These are phyloP conservation scores for Papiliotrema laurentii DNA, from an alignment of 1,284 basidiomycete species.

Conservation along the genomic window DNA sequence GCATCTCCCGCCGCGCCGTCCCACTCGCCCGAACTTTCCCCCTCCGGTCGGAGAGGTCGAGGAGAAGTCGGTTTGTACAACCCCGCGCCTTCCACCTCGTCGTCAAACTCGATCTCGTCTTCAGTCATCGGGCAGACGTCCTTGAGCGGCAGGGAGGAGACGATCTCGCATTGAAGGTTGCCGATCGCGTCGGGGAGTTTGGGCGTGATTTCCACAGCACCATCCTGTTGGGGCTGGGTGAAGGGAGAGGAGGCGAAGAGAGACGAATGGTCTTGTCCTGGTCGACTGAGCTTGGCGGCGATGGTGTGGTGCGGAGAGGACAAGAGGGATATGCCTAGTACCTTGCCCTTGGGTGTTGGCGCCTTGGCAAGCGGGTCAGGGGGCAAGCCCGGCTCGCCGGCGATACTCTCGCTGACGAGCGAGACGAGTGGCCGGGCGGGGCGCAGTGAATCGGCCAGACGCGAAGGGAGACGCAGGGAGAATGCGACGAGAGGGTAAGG, in stretches of 20 bases:
- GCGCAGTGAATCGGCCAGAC: conserved; percentile 66
- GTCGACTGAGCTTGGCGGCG: conserved; percentile 30
- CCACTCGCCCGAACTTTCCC: too few relatives aligned
- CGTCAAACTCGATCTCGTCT: conserved; percentile 1
- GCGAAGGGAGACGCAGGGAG: conserved; percentile 78
- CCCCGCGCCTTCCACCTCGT: conserved; percentile 1
- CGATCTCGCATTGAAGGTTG: conserved; percentile 25
- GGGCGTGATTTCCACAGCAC: conserved; percentile 13
- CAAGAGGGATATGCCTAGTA: conserved; percentile 33
- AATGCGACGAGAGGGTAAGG: conserved; percentile 82
- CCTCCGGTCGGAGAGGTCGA: background rate
- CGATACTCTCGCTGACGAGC: background rate
- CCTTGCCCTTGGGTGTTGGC: background rate
- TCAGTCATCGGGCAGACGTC: conserved; percentile 12
- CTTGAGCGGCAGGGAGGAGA: conserved; percentile 18
- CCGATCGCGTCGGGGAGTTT: conserved; percentile 19
- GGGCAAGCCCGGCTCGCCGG: background rate
- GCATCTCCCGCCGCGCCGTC: background rate
- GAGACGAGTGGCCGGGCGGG: conserved; percentile 6
- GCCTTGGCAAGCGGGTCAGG: background rate
- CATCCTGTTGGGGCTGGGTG: background rate
- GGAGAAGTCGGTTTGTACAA: background rate
- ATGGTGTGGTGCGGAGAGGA: conserved; percentile 20
- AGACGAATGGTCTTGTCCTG: conserved; percentile 22
- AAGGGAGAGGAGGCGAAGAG: conserved; percentile 15